These are phyloP conservation scores for Phytophthora hibernalis DNA, from an alignment of 352 stramenopile genomes.

Conservation along the genomic window DNA sequence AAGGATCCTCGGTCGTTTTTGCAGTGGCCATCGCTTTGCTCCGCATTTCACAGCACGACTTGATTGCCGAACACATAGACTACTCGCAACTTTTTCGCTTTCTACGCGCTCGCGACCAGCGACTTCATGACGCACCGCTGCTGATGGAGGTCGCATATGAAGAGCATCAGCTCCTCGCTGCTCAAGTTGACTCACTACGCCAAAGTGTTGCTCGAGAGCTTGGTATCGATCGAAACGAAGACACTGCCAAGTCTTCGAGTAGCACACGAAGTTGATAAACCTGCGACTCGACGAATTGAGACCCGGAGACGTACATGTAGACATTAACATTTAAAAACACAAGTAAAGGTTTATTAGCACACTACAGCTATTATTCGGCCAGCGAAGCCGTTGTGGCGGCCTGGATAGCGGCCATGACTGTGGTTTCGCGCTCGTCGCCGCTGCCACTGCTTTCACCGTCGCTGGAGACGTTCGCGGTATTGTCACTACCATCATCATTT, in stretches of 20 bases:
- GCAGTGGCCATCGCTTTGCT: slow-evolving; percentile 62
- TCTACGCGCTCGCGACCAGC: slow-evolving; percentile 64
- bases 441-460: slow-evolving; percentile 40
- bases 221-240: slow-evolving; percentile 13
- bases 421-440: slow-evolving; percentile 53
- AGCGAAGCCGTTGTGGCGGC: slow-evolving; percentile 52
- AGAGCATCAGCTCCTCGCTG: slow-evolving; percentile 51
- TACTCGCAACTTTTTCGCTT: slow-evolving; percentile 75
- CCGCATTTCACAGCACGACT: slow-evolving; percentile 58
- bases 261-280: slow-evolving; percentile 13
- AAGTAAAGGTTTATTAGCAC: slow-evolving; percentile 31
- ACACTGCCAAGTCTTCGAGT: not conserved
- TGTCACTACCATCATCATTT: slow-evolving; percentile 37
- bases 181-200: slow-evolving; percentile 18
- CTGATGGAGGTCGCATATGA: slow-evolving; percentile 64
- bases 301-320: slow-evolving; percentile 26
- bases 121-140: slow-evolving; percentile 65
- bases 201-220: slow-evolving; percentile 23
- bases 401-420: slow-evolving; percentile 71
- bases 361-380: slow-evolving; percentile 26
- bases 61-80: slow-evolving; percentile 63
- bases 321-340: slow-evolving; percentile 10
- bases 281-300: slow-evolving; percentile 20
- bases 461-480: slow-evolving; percentile 29
- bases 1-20: slow-evolving; percentile 62